Evolutionary conservation across 768 basidiomycete species (phyloP).

Genomic region (Hygrophorus russula): DNA sequence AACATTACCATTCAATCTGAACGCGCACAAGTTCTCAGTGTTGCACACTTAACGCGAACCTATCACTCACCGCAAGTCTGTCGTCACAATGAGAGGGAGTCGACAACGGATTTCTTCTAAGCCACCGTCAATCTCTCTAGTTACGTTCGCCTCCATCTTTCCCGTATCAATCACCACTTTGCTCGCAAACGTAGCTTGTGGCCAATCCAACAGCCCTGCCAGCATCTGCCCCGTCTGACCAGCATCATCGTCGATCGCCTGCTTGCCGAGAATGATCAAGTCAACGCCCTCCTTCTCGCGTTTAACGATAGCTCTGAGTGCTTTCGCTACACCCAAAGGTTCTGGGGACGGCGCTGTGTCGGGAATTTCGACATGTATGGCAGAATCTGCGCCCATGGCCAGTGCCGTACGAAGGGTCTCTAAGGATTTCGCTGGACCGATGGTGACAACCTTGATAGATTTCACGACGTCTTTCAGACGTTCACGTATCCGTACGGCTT

Average conservation of each 20-base stretch:
- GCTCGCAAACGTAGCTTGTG: slow-evolving; percentile 93
- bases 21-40: not conserved
- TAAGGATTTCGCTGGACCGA: slow-evolving; percentile 81
- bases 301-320: slow-evolving; percentile 66
- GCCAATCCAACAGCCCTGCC: slow-evolving; percentile 84
- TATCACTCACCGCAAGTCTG: slow-evolving; percentile 71
- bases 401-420: slow-evolving; percentile 94
- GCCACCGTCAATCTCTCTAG: slow-evolving; percentile 92
- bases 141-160: slow-evolving; percentile 57
- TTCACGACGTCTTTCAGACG: slow-evolving; percentile 64
- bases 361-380: slow-evolving; percentile 79
- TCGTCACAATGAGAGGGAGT: slow-evolving; percentile 82
- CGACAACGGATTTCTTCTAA: slow-evolving; percentile 69
- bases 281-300: slow-evolving; percentile 55
- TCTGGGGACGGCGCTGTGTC: slow-evolving; percentile 69
- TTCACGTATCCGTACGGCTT: slow-evolving; percentile 91
- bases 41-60: not conserved
- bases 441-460: slow-evolving; percentile 86
- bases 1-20: slow-evolving; percentile 72
- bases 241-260: slow-evolving; percentile 95
- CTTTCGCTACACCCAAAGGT: slow-evolving; percentile 84
- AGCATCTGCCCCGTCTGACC: slow-evolving; percentile 97
- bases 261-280: slow-evolving; percentile 92
- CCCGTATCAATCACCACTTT: slow-evolving; percentile 62
- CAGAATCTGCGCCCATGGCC: slow-evolving; percentile 95